Base-by-base conservation (phyloP, 2,329 filamentous ascomycete species). In the Penicillium vulpinum region DNA sequence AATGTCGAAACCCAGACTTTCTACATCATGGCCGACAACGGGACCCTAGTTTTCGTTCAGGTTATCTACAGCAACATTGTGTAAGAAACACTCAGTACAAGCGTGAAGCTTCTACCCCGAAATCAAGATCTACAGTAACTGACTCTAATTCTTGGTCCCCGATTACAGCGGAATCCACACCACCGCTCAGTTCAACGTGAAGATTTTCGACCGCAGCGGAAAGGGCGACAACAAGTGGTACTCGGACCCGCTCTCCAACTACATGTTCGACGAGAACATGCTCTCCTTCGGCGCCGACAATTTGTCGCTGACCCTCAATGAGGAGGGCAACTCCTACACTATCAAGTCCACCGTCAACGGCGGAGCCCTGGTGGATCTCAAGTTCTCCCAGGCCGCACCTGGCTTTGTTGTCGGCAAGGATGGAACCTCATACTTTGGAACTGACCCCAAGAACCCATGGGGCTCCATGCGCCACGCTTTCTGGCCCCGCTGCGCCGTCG, bases 51-150 rank as follows among this genome's bases (percentile, higher is more conserved):
- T 51, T 85, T 96, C 76, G 86, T 85, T 59, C 94, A 99, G 82
- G 84, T 97, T 77, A 96, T 99, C 75, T 96, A 97, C 82, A 97
- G 90, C 81, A 97, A 96, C 78, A 90, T 99, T 74, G 89, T 86
- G 92, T 97, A 87, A 77, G 88, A 65, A 28, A 55, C 38, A 47
- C 35, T 8, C 13, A 56, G 28, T 18, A n/a, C 24, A 22, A 43
- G 15, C 36, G 46, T 16, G 22, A 53, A 33, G 22, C 29, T 35
- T 24, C 9, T 11, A 24, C 3, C 22, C 22, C 18, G 28, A 40
- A 40, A 57, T 11, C 2, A 15, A 22, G 3, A 22, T 36, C 10
- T 16, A 39, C 52, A 55, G 35, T 29, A 46, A 47, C 56, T 59
- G 48, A 54, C 50, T 44, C 49, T 41, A 35, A 28, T 53, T 56